These are phyloP conservation scores for Pelargonium cotyledonis DNA, from an alignment of 441 rosid genomes.

Conservation along the genomic window DNA sequence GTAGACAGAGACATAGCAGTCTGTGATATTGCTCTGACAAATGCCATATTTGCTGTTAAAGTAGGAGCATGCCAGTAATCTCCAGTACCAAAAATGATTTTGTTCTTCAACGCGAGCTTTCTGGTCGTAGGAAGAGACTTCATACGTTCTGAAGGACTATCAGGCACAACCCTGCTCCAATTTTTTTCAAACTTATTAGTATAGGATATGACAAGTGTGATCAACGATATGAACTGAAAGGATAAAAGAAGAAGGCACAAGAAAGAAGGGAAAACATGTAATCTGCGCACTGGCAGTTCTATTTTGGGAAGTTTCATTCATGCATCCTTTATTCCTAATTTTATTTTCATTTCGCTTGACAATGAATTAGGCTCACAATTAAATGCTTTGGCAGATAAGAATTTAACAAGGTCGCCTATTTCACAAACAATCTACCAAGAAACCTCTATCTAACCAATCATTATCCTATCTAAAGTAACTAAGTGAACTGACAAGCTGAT, in stretches of 20 bases:
- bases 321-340: background rate
- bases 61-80: slow-evolving; percentile 75
- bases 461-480: background rate
- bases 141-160: slow-evolving; percentile 72
- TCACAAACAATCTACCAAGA: background rate
- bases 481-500: background rate
- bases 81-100: slow-evolving; percentile 78
- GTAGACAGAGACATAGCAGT: slow-evolving; percentile 78
- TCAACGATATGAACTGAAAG: background rate
- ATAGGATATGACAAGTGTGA: background rate
- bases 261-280: background rate
- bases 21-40: slow-evolving; percentile 87
- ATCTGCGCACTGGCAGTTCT: background rate
- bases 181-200: slow-evolving; percentile 9
- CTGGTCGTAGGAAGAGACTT: slow-evolving; percentile 70
- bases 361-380: background rate
- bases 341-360: background rate
- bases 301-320: no score
- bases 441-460: background rate
- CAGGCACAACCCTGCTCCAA: slow-evolving; percentile 57
- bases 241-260: background rate
- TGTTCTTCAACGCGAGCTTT: slow-evolving; percentile 78
- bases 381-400: background rate
- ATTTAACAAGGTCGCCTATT: background rate
- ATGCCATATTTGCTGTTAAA: slow-evolving; percentile 82